Evolutionary conservation across 306 rosid genomes (phyloP), one percentile per base, ranked within the genome.

Genomic region (Casuarina glauca): DNA sequence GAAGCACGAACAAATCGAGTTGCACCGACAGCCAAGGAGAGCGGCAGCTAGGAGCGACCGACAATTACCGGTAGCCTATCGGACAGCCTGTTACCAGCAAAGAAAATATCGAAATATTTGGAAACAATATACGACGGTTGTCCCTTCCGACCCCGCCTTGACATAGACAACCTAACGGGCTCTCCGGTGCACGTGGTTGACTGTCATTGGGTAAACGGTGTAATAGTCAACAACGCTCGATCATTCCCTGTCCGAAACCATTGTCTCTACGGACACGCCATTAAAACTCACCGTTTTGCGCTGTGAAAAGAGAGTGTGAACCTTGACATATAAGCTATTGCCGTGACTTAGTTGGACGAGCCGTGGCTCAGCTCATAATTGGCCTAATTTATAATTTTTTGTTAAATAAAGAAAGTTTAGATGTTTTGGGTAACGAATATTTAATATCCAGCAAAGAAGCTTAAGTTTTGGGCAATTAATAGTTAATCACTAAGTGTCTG

Each of bases 1-100:
- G 1, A 35, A 70, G 63, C 70, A 20, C 49, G 69, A 45, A 74
- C 42, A 20, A 75, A 55, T 73, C 35, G 55, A 44, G 72, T 64
- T 26, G 88, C 97, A 90, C 93, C 96, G 93, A 92, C 97, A 90
- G 64, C 74, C 64, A 17, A 60, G 11, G 41, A 1, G 50, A 46
- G 36, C 68, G 15, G 70, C 16, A 71, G 81, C 73, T 68, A 63
- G 50, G 55, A 45, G 77, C 69, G 46, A 84, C 86, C 78, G 91
- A 82, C 70, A 82, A 79, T 55, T 73, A 11, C 79, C 79, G 71
- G 96, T 85, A 44, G 9, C 44, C 62, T 39, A 5, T 71, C 41
- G 42, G 82, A 78, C 92, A 85, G 92, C 76, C 87, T 87, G 90
- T 83, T 36, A 58, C 78, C 86, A 72, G 80, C 80, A 52, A 62